phyloP scores from a whole-genome alignment of 2,329 filamentous ascomycete species.

The Kalmusia sp. region DNA sequence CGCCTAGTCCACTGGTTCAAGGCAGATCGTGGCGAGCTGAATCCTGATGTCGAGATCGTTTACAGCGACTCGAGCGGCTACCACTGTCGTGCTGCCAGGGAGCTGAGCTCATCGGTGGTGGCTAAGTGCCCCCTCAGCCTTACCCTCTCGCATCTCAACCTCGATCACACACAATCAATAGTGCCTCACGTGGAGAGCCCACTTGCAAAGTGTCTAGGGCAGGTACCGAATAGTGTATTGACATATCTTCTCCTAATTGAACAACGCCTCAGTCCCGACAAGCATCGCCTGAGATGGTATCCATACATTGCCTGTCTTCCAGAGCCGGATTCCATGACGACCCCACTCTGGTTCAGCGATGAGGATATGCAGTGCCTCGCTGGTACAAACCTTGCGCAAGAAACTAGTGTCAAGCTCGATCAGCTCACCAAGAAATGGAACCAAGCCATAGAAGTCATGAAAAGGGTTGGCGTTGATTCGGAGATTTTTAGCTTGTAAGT shows the following conservation, averaged over 20 bases:
- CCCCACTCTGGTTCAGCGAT: conserved; percentile 46
- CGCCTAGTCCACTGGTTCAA: conserved; percentile 40
- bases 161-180: conserved; percentile 33
- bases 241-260: conserved; percentile 46
- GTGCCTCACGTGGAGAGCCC: conserved; percentile 34
- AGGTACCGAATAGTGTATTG: conserved; percentile 41
- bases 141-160: conserved; percentile 45
- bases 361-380: conserved; percentile 43
- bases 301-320: conserved; percentile 47
- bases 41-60: conserved; percentile 36
- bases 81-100: conserved; percentile 35
- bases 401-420: conserved; percentile 27
- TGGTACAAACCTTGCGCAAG: conserved; percentile 43
- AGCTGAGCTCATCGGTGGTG: conserved; percentile 28
- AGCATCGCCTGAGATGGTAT: conserved; percentile 41
- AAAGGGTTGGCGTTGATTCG: conserved; percentile 22
- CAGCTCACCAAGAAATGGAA: conserved; percentile 34
- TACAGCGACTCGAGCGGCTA: conserved; percentile 36
- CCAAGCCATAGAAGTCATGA: conserved; percentile 26
- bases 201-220: conserved; percentile 30
- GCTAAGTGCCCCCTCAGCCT: conserved; percentile 41
- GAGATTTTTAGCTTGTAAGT: conserved; percentile 35
- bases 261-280: conserved; percentile 27
- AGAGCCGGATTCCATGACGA: conserved; percentile 37
- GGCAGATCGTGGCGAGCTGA: conserved; percentile 38